Evolutionary conservation across 495 filamentous ascomycete genomes (phyloP).

Genomic region (Penicillium atrosanguineum): DNA sequence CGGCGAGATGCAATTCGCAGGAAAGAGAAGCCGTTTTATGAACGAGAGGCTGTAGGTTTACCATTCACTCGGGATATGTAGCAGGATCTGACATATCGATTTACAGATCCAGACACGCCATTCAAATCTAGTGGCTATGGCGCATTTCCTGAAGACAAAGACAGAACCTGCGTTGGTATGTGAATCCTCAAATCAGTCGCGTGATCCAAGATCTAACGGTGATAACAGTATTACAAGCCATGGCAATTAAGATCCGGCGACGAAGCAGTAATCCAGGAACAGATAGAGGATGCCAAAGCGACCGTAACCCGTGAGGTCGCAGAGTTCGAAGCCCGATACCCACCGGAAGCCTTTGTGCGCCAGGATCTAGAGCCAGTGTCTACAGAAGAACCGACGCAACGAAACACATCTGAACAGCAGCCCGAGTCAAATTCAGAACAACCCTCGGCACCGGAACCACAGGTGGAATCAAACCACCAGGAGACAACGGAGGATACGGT

Average conservation of each 20-base stretch:
- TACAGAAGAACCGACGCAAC: conserved; percentile 8
- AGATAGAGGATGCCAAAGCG: conserved; percentile 56
- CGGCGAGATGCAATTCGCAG: conserved; percentile 57
- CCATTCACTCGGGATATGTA: background rate
- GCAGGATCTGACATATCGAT: conserved; percentile 1
- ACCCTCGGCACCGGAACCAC: conserved; percentile 15
- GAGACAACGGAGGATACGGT: conserved; percentile 28
- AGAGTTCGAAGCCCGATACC: conserved; percentile 45
- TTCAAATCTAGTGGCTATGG: conserved; percentile 65
- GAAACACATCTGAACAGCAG: conserved; percentile 10
- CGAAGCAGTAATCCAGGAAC: conserved; percentile 58
- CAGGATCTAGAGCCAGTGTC: conserved; percentile 11
- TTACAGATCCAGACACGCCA: conserved; percentile 78
- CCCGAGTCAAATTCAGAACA: conserved; percentile 4
- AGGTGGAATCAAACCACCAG: conserved; percentile 17
- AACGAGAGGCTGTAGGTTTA: conserved; percentile 70
- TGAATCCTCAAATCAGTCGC: conserved; percentile 1
- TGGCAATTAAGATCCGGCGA: conserved; percentile 70
- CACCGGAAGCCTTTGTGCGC: conserved; percentile 18
- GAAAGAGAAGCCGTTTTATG: conserved; percentile 72
- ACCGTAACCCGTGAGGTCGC: conserved; percentile 49
- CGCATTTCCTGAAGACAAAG: conserved; percentile 72
- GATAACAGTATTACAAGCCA: conserved; percentile 78
- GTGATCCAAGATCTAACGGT: conserved; percentile 5
- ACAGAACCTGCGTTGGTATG: conserved; percentile 76